Evolutionary conservation across 2,329 filamentous ascomycete genomes (phyloP).

Genomic region (Fusarium sp.): DNA sequence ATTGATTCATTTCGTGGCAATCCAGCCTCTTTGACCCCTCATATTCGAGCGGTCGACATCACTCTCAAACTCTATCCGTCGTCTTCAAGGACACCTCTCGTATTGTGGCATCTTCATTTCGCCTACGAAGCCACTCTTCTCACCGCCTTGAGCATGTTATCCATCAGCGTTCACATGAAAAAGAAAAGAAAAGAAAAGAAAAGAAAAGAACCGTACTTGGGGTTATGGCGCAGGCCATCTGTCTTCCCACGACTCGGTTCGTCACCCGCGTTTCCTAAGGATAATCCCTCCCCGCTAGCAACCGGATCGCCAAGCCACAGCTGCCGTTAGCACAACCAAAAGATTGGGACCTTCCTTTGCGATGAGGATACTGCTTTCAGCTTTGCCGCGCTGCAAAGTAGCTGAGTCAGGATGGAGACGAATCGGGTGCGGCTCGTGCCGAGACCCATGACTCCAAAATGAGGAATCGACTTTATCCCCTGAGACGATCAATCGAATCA

Average conservation of each 20-base stretch:
- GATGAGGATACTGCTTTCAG: neutral
- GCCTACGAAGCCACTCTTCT: neutral
- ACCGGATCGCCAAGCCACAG: neutral
- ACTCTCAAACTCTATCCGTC: neutral
- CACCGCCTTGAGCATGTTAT: neutral
- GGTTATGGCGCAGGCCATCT: neutral
- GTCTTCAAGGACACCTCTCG: neutral
- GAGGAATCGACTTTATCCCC: neutral
- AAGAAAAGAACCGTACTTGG: neutral
- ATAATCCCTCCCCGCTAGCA: neutral
- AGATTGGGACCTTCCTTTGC: neutral
- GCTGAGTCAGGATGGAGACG: neutral
- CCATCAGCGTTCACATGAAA: neutral
- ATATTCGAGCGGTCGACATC: neutral
- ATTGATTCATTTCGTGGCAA: neutral
- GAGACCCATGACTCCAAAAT: neutral
- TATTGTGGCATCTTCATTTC: neutral
- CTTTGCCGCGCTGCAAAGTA: neutral
- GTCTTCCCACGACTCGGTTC: neutral
- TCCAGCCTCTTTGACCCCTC: neutral
- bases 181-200: neutral
- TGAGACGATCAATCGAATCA: neutral
- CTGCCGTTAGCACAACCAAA: neutral
- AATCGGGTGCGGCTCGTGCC: constrained; percentile 7
- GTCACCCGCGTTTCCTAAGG: neutral